phyloP scores from a whole-genome alignment of 2,329 filamentous ascomycete genomes.

The Ceratocystis cubensis region DNA sequence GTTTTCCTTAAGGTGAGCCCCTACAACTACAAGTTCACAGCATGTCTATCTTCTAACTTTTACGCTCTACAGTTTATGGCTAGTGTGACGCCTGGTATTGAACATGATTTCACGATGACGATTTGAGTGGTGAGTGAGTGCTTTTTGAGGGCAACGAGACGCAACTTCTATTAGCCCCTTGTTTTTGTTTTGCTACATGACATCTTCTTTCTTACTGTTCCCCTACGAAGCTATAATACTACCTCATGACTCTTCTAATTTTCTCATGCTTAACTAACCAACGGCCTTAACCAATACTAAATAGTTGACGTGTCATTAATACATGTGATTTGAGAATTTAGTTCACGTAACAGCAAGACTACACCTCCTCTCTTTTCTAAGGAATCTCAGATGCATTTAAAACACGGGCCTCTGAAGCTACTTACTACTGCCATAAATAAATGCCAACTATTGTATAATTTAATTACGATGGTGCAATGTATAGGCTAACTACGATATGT shows the following conservation, averaged over 20 bases:
- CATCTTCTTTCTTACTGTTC: neutral
- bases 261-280: neutral
- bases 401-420: too few species aligned
- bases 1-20: conserved; percentile 64
- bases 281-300: too few species aligned
- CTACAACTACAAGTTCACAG: conserved; percentile 24
- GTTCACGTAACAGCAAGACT: too few species aligned
- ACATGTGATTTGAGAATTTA: too few species aligned
- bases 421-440: too few species aligned
- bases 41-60: neutral
- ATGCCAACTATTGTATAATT: too few species aligned
- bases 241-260: neutral
- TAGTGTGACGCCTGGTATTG: conserved; percentile 89
- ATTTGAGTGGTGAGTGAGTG: conserved; percentile 42
- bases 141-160: neutral
- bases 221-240: neutral
- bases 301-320: too few species aligned
- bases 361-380: too few species aligned
- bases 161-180: neutral
- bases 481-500: neutral
- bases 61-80: conserved; percentile 49
- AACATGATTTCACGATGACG: conserved; percentile 96
- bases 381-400: too few species aligned
- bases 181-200: neutral
- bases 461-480: too few species aligned